A percentile compares a stretch with the other conserved stretches of the same genome.
Evolutionary conservation across 2,329 filamentous ascomycete species (phyloP).

Genomic region (Arthroderma sp.): DNA sequence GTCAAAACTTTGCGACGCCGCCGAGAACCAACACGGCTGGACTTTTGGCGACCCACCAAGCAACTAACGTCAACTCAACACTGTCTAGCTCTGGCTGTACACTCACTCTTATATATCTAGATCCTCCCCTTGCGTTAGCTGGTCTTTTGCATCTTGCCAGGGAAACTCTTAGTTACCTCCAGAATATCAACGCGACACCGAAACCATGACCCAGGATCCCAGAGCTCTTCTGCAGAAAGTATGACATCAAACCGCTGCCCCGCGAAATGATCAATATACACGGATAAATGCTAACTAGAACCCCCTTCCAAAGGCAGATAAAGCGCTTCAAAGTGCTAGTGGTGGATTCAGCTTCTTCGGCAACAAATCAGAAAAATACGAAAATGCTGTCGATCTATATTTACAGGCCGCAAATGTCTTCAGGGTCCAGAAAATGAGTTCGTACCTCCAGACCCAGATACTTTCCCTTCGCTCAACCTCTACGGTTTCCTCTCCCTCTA

Average conservation of each 20-base stretch:
- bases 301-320: constrained; percentile 58
- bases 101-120: too few species aligned
- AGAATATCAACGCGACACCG: too few species aligned
- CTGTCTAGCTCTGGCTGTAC: too few species aligned
- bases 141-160: too few species aligned
- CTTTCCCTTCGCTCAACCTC: background rate
- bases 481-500: background rate
- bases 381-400: constrained; percentile 77
- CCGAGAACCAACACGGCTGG: too few species aligned
- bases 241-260: constrained; percentile 10
- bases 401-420: constrained; percentile 85
- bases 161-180: too few species aligned
- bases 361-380: constrained; percentile 73
- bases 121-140: too few species aligned
- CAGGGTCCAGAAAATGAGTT: constrained; percentile 73
- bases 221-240: constrained; percentile 69
- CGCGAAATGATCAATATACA: constrained; percentile 7
- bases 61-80: too few species aligned
- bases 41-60: too few species aligned
- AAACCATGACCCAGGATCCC: constrained; percentile 55
- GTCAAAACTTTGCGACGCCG: too few species aligned
- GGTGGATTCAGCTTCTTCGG: constrained; percentile 85
- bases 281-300: background rate
- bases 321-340: constrained; percentile 58
- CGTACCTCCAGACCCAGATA: constrained; percentile 14